Base-by-base conservation (phyloP, 345 rosid species). In the Excoecaria agallocha region DNA sequence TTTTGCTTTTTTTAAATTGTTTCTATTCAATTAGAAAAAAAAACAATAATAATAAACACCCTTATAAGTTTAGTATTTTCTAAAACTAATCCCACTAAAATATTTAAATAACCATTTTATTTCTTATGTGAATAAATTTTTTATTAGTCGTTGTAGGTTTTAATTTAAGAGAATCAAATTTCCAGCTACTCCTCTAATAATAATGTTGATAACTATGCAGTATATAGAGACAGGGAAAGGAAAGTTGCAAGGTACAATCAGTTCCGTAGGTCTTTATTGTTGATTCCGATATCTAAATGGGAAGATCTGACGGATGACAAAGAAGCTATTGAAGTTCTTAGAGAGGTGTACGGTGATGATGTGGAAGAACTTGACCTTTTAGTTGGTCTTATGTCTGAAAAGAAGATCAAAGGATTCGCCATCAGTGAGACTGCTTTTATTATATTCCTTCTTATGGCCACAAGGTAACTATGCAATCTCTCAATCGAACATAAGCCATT, bases 331-430 rank as follows among this genome's bases (percentile, higher is more conserved):
- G 46, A 81, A 69, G 62, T 55, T 10, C 82, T 89, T 9, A 43
- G 43, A 4, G 85, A 89, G 8, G 93, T 87, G 66, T 89, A 89
- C 48, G 85, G 69, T 49, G 78, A 79, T 55, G 83, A 86, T 55
- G 85, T 89, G 7, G 93, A 89, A 37, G 84, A 84, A 57, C 79
- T 87, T 10, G 93, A 89, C 62, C 77, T 85, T 67, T 77, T 84
- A 0, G 89, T 86, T 0, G 91, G 91, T n/a, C 87, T 86, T 38
- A 74, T 85, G 86, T 90, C 91, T 24, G 93, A 87, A 83, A 89
- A 84, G 78, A 89, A 87, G 35, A 86, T 89, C 55, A 87, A 78
- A 66, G 93, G 91, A 0, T 89, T 89, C 58, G 91, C 93, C 57
- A 89, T 87, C 0, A 87, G 91, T 52, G 91, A 89, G 74, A 87